These are phyloP conservation scores for Coemansia sp. DNA, from an alignment of 192 early-diverging fungal genomes.

Conservation along the genomic window DNA sequence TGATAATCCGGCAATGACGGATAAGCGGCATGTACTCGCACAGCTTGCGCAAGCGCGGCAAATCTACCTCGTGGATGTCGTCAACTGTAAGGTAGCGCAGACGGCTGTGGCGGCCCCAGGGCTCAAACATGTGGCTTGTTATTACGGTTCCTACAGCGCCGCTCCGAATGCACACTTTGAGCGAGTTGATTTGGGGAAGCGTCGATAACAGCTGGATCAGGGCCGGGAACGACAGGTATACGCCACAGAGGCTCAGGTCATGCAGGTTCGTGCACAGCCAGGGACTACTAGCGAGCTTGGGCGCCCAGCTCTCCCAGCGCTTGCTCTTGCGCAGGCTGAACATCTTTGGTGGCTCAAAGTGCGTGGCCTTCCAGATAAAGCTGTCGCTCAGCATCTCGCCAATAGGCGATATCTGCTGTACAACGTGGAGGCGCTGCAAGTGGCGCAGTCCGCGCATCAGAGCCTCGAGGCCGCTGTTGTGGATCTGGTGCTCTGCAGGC, in stretches of 20 bases:
- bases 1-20: conserved; percentile 45
- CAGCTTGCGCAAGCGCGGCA: conserved; percentile 45
- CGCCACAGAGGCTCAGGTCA: conserved; percentile 51
- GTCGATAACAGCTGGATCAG: conserved; percentile 54
- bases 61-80: conserved; percentile 50
- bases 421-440: conserved; percentile 44
- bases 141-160: conserved; percentile 43
- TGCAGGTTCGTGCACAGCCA: conserved; percentile 40
- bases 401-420: conserved; percentile 56
- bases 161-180: conserved; percentile 47
- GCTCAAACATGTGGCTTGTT: conserved; percentile 53
- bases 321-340: conserved; percentile 49
- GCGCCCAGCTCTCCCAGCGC: conserved; percentile 56
- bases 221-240: conserved; percentile 53
- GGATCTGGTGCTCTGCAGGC: conserved; percentile 54
- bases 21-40: conserved; percentile 57
- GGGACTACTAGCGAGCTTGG: conserved; percentile 56
- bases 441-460: conserved; percentile 40
- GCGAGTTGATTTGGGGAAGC: conserved; percentile 36
- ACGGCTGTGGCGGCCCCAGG: conserved; percentile 53
- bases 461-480: conserved; percentile 52
- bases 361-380: conserved; percentile 54
- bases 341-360: conserved; percentile 47
- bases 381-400: conserved; percentile 57
- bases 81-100: conserved; percentile 48